These are phyloP conservation scores for Pseudonitzschia multiseries DNA, from an alignment of 108 stramenopile species.

Conservation along the genomic window DNA sequence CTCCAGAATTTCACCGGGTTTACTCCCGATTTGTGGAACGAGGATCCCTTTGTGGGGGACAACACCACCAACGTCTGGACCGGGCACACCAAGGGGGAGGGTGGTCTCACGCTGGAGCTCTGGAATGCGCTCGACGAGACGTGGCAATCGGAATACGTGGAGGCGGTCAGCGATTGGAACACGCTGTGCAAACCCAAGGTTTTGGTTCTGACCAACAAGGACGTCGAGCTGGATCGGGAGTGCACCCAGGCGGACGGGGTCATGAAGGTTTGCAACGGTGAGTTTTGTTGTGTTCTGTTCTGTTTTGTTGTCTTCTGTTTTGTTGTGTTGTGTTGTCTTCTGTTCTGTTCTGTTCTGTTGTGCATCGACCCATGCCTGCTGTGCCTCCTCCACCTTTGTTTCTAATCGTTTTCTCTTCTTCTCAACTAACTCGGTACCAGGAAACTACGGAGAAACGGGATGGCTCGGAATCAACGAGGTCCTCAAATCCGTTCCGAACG, in stretches of 20 bases:
- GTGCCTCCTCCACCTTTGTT: too few relatives aligned
- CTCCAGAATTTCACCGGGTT: conserved; percentile 20
- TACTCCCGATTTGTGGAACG: conserved; percentile 26
- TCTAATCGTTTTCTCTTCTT: not conserved
- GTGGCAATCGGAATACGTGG: conserved; percentile 58
- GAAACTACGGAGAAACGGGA: conserved; percentile 69
- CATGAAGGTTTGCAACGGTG: conserved; percentile 70
- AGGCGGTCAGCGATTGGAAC: conserved; percentile 68
- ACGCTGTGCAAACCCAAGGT: conserved; percentile 47
- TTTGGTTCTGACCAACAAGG: conserved; percentile 37
- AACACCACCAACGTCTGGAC: conserved; percentile 55
- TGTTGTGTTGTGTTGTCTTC: not conserved
- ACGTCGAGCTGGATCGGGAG: conserved; percentile 37
- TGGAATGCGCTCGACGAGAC: conserved; percentile 59
- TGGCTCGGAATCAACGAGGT: conserved; percentile 81
- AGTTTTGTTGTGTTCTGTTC: not conserved
- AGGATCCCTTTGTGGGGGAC: conserved; percentile 59
- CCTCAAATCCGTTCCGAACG: conserved; percentile 6
- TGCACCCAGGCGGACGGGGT: conserved; percentile 49
- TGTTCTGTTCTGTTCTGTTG: too few relatives aligned
- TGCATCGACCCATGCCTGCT: too few relatives aligned
- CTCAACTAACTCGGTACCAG: too few relatives aligned
- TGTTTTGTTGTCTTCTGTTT: not conserved
- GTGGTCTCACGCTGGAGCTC: conserved; percentile 55
- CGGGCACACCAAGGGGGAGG: conserved; percentile 30